Conservation (phyloP, 2,329 filamentous ascomycete genomes). For the Penicillium hesseltinei region DNA sequence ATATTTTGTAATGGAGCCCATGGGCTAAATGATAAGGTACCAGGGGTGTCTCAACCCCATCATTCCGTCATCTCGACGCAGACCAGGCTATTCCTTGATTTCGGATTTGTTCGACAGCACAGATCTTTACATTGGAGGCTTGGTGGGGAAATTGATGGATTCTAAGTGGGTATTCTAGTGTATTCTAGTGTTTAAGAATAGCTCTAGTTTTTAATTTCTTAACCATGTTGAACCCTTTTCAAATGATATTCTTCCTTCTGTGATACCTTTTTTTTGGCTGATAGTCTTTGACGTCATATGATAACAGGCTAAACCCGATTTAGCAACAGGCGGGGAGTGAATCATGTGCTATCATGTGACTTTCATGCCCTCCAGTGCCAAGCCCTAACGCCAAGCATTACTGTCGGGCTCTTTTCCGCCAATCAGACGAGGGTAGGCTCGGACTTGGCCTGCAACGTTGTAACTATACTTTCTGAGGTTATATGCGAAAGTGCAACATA, state of each 20-base stretch:
- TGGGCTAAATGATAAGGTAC: background rate
- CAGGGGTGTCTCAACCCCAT: background rate
- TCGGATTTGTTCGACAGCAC: background rate
- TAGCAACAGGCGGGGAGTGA: background rate
- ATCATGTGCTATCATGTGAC: constrained; percentile 7
- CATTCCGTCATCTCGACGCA: constrained; percentile 13
- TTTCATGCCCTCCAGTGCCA: constrained; percentile 3
- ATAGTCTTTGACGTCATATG: constrained; percentile 16
- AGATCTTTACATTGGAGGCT: background rate
- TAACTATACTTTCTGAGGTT: background rate
- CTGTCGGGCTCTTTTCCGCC: constrained; percentile 8
- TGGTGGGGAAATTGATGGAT: background rate
- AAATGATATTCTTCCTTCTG: background rate
- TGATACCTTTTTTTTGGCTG: background rate
- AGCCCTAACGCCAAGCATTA: constrained; percentile 3
- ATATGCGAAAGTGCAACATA: background rate
- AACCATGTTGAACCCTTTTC: background rate
- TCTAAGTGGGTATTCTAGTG: too few species aligned
- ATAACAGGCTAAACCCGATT: constrained; percentile 1
- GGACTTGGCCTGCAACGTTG: background rate
- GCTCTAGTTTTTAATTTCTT: background rate
- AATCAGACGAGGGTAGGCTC: constrained; percentile 1
- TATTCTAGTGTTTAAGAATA: background rate
- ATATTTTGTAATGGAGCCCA: background rate
- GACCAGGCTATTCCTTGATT: constrained; percentile 16